These are phyloP conservation scores for Alternaria gansuensis DNA, from an alignment of 2,329 filamentous ascomycete species.

Conservation along the genomic window DNA sequence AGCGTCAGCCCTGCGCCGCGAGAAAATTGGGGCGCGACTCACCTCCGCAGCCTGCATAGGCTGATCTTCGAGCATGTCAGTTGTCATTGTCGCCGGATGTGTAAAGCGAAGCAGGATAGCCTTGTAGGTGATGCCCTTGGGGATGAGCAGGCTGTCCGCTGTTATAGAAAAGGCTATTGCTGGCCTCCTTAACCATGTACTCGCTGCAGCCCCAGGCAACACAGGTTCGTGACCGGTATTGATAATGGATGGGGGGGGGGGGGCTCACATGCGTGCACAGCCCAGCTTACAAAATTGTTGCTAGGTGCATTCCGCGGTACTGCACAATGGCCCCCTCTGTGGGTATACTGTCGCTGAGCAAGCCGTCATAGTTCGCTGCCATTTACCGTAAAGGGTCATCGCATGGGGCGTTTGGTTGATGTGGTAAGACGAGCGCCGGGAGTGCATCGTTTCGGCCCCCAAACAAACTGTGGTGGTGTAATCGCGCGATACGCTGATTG, in stretches of 20 bases:
- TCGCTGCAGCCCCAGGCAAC: conserved; percentile 32
- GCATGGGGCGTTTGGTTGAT: neutral
- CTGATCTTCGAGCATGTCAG: conserved; percentile 32
- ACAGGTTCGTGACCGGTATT: conserved; percentile 18
- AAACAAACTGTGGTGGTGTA: neutral
- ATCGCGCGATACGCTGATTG: conserved; percentile 8
- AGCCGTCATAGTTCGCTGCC: neutral
- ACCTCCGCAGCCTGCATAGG: conserved; percentile 30
- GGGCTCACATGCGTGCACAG: conserved; percentile 33
- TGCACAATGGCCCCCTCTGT: neutral
- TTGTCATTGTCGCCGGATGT: conserved; percentile 30
- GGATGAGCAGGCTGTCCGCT: conserved; percentile 30
- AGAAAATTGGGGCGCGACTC: conserved; percentile 26
- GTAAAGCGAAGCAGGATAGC: conserved; percentile 27
- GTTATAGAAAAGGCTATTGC: conserved; percentile 36
- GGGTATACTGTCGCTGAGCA: neutral
- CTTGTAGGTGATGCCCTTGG: conserved; percentile 31
- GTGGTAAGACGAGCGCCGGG: neutral
- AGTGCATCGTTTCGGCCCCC: conserved; percentile 31
- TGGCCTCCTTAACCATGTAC: conserved; percentile 39
- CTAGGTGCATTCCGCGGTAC: neutral
- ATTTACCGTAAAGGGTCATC: neutral
- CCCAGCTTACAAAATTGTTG: conserved; percentile 19
- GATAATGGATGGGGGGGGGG: conserved; percentile 7
- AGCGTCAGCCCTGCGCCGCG: conserved; percentile 38